phyloP scores from a whole-genome alignment of 768 basidiomycete species.

The Roridomyces roridus region DNA sequence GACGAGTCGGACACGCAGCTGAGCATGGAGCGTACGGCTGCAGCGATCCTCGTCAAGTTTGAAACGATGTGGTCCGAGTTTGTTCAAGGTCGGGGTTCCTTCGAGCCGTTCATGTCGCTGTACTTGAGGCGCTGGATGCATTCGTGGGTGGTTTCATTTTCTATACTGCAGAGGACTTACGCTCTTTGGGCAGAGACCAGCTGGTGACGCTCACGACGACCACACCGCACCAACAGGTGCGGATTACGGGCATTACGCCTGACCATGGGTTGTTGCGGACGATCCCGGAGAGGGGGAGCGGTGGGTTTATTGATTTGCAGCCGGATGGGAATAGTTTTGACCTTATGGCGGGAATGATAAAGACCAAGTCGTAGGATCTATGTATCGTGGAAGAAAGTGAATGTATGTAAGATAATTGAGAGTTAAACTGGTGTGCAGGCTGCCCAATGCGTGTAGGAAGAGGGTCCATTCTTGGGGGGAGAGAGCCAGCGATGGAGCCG shows the following conservation, averaged over 20 bases:
- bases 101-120: constrained; percentile 78
- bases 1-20: constrained; percentile 42
- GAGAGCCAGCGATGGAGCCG: too few relatives aligned
- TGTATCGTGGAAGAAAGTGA: too few relatives aligned
- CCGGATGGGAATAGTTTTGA: constrained; percentile 99
- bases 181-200: constrained; percentile 67
- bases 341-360: constrained; percentile 89
- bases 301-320: constrained; percentile 84
- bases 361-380: constrained; percentile 43
- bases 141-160: constrained; percentile 64
- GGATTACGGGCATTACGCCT: constrained; percentile 84
- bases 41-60: constrained; percentile 77
- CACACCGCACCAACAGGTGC: constrained; percentile 69
- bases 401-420: too few relatives aligned
- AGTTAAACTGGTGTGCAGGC: too few relatives aligned
- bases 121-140: constrained; percentile 91
- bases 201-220: constrained; percentile 82
- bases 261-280: constrained; percentile 91
- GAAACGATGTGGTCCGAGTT: constrained; percentile 82
- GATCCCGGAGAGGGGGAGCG: constrained; percentile 55
- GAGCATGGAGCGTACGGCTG: constrained; percentile 76
- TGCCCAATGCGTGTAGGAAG: too few relatives aligned
- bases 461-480: too few relatives aligned
- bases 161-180: not conserved
- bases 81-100: constrained; percentile 67